Evolutionary conservation across 768 basidiomycete species (phyloP), one percentile per base, ranked within the genome.

Genomic region (Collybia sp.): DNA sequence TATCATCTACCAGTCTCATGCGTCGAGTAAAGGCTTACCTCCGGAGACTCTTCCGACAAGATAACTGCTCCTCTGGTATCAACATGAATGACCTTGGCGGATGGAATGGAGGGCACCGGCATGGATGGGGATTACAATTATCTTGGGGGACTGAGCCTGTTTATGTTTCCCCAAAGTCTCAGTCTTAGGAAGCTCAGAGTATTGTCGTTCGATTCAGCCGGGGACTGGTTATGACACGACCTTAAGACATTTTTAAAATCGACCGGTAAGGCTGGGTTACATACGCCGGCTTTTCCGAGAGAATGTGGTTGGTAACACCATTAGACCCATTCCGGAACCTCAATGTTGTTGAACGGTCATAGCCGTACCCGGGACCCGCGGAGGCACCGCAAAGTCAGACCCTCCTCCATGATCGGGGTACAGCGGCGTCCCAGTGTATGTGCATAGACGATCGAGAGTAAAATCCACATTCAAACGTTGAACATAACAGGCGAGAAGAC

Each of bases 41-140:
- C 90, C 31, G 90, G 91, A 3, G 94, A 96, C 61, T 93, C 93
- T 66, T 96, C 93, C 40, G 88, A 82, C 32, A 97, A 73, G 53
- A 97, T 96, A 48, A 95, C 76, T 12, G 94, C 94, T 12, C 94
- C 94, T 52, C 91, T 81, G 19, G 93, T 96, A 57, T 96, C 92
- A 58, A 97, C 94, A 63, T 91, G 90, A 59, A 97, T 95, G 43
- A 89, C 83, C 64, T 80, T 85, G 30, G 90, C 82, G 31, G 80
- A 78, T 34, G 93, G 93, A 47, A 95, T 70, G 37, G 85, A 76
- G 33, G 85, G 81, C 31, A 70, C 67, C 57, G 72, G 60, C 72
- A 77, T 72, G 17, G 44, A 20, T 44, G 30, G 19, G 45, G 38
- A 11, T 47, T 45, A 42, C 41, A 42, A 44, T 44, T 37, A 32